Conservation (phyloP, 1,139 yeast genomes). For the Protomyces lactucae-debilis region DNA sequence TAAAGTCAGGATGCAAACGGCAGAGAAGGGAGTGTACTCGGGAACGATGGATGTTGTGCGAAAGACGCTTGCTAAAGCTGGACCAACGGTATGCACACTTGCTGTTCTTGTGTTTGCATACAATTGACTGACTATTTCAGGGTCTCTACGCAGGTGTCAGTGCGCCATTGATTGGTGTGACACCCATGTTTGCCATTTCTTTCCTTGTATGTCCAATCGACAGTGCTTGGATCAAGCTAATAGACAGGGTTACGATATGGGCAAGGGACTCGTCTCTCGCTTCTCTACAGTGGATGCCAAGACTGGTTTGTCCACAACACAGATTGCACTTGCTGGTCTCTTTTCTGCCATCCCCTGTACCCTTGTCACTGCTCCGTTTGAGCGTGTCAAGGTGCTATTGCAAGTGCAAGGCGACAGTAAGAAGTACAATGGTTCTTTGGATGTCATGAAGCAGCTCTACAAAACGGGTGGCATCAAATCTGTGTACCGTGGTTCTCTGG, state of each 20-base stretch:
- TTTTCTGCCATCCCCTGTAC: slow-evolving; percentile 93
- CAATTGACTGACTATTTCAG: slow-evolving; percentile 4
- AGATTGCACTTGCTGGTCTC: slow-evolving; percentile 92
- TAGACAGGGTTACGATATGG: slow-evolving; percentile 73
- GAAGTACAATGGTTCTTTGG: slow-evolving; percentile 49
- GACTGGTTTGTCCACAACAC: slow-evolving; percentile 53
- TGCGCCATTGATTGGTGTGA: slow-evolving; percentile 89
- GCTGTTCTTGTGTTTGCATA: too few relatives aligned
- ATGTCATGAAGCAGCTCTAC: slow-evolving; percentile 66
- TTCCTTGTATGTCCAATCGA: slow-evolving; percentile 63
- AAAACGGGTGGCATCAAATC: slow-evolving; percentile 78
- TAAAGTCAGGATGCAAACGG: slow-evolving; percentile 78
- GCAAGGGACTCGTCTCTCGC: slow-evolving; percentile 63
- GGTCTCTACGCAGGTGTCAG: slow-evolving; percentile 85
- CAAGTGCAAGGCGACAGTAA: slow-evolving; percentile 57
- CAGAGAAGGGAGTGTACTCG: slow-evolving; percentile 52
- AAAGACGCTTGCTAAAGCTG: slow-evolving; percentile 65
- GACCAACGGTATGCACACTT: slow-evolving; percentile 44
- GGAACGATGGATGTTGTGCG: slow-evolving; percentile 63
- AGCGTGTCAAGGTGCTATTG: slow-evolving; percentile 88
- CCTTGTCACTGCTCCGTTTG: slow-evolving; percentile 92
- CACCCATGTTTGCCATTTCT: slow-evolving; percentile 97
- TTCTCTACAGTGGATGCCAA: slow-evolving; percentile 45
- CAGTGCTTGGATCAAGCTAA: not conserved
- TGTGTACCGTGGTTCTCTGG: slow-evolving; percentile 82